Base-by-base conservation (phyloP, 2,329 filamentous ascomycete genomes). In the Hymenoscyphus fructigenus region DNA sequence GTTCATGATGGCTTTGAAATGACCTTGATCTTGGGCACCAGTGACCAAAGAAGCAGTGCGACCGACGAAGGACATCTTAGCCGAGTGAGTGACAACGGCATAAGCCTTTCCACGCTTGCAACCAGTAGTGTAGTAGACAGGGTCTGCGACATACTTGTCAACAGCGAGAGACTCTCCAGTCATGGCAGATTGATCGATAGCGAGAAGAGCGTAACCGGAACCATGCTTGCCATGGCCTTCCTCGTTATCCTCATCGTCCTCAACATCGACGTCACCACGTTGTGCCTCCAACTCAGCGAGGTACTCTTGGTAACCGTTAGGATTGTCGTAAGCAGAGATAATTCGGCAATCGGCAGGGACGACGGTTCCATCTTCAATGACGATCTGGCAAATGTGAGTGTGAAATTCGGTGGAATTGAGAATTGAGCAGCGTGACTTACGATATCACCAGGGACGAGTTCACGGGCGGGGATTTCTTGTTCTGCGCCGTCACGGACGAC, bases 1-100 rank as follows among this genome's bases (percentile, higher is more conserved):
- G 85, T 92, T 88, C 90, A 92, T 92, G 82, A 92, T 90, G 70
- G 89, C 89, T 82, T 92, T 91, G 85, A 91, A 91, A 79, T 91
- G 88, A 80, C 89, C 90, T 75, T 88, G 84, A 78, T 91, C 90
- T 79, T 91, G 83, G 70, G 90, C 89, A 70, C 89, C 89, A 80
- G 91, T 86, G 60, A 92, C 89, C 60, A 92, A 83, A 72, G 85
- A 85, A 67, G 90, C 90, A 72, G 89, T 92, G 77, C 86, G 87
- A 80, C 90, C 90, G 77, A 92, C 89, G 81, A 92, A 92, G 65
- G 89, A 92, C 79, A 85, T 84, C 76, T 84, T 86, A 63, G 90
- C 90, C 68, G 87, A 86, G 70, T 87, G 85, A 66, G 85, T 84
- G 74, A 88, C 84, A 68, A 92, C 83, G 74, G 83, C 88, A 77